Conservation (phyloP, 495 filamentous ascomycete genomes). For the Annulohypoxylon nitens region DNA sequence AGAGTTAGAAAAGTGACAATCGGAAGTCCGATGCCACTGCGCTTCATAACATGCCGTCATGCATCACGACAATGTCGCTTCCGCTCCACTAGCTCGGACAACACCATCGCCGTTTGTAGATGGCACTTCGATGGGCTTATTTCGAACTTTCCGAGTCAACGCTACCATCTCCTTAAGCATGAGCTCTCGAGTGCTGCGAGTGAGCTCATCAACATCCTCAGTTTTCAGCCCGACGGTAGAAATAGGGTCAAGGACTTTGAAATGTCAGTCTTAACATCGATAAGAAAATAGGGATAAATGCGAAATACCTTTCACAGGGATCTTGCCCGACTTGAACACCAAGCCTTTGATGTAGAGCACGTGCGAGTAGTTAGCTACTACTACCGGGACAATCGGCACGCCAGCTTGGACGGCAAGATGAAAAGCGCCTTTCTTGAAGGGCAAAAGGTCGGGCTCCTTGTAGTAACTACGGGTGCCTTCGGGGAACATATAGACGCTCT, state of each 20-base stretch:
- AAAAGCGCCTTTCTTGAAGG: conserved; percentile 99
- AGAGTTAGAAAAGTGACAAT: neutral
- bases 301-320: conserved; percentile 80
- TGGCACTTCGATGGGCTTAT: conserved; percentile 51
- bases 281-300: conserved; percentile 5
- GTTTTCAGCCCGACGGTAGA: conserved; percentile 79
- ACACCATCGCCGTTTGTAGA: conserved; percentile 47
- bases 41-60: neutral
- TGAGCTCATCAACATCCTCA: conserved; percentile 85
- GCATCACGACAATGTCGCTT: conserved; percentile 50
- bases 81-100: conserved; percentile 52
- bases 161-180: conserved; percentile 83
- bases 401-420: conserved; percentile 94
- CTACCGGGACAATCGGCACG: conserved; percentile 90
- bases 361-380: conserved; percentile 88
- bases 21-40: neutral
- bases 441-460: conserved; percentile 80
- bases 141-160: conserved; percentile 66
- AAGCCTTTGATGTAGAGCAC: conserved; percentile 76
- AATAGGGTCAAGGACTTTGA: conserved; percentile 84
- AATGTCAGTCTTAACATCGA: conserved; percentile 24
- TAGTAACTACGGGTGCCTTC: conserved; percentile 95
- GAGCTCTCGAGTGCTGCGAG: conserved; percentile 74
- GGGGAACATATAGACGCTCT: conserved; percentile 94
- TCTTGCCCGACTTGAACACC: conserved; percentile 78